Base-by-base conservation (phyloP, 108 stramenopile species). In the Licmophora abbreviata region DNA sequence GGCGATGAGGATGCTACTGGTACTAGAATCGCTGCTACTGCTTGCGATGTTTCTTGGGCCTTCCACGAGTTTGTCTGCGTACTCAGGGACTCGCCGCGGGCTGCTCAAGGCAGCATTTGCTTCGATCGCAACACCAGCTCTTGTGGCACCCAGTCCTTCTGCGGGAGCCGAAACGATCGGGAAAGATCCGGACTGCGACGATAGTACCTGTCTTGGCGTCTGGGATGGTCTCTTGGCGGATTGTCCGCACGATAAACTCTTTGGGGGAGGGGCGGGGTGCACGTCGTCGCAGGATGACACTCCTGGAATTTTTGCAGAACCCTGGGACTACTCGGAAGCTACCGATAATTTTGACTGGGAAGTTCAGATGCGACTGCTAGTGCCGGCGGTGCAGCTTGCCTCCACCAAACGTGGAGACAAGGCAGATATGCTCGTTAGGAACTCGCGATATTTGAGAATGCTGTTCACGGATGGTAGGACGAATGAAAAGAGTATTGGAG, bases 171-270 rank as follows among this genome's bases (percentile, higher is more conserved):
- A 88, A 63, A 88, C 87, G 17, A 61, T 88, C 6, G 87, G 87
- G 12, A 88, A 88, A 58, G 87, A 84, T 59, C 65, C 63, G 1
- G 48, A 61, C 29, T 88, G 87, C 67, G 72, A 84, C 23, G 73
- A 85, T 44, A 26, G 61, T 1, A 56, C 50, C 7, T 88, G 87
- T 49, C 64, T 88, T 0, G 87, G 87, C n/a, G 81, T 88, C 2
- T 88, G 87, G 87, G 87, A 88, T 66, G 87, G 87, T 44, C 40
- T 88, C 0, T 42, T 88, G 20, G 87, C 87, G 14, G 77, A 85
- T 56, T 85, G 84, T 56, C 84, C 84, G 20, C 79, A 79, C 35
- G 43, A 20, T 41, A 29, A 20, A n/a, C 17, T 41, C n/a, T 14
- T 30, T 8, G 44, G 58, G 14, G 41, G 26, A 9, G 79, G 81